Conservation (phyloP, 148 eudicot genomes). For the Linanthus parryae region DNA sequence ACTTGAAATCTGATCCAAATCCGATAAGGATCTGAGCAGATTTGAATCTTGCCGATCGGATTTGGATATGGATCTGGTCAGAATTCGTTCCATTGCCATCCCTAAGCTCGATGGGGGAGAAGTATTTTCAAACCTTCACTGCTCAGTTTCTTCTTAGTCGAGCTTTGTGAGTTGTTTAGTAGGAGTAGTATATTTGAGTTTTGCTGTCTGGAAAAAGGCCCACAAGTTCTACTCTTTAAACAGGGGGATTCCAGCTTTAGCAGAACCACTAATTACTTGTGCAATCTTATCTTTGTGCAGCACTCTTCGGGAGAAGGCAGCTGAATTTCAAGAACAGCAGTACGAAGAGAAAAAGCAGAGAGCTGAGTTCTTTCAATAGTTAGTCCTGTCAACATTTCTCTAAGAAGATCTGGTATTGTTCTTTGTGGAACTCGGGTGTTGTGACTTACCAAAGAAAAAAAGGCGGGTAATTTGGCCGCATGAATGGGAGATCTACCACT, state of each 20-base stretch:
- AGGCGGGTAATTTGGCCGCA: too few relatives aligned
- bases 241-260: background rate
- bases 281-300: constrained; percentile 27
- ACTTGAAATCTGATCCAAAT: too few relatives aligned
- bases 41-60: too few relatives aligned
- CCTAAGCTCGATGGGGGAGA: background rate
- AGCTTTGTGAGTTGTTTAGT: background rate
- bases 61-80: too few relatives aligned
- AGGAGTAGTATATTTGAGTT: too few relatives aligned
- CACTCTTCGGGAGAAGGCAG: constrained; percentile 12
- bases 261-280: background rate
- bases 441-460: too few relatives aligned
- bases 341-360: constrained; percentile 52
- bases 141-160: background rate
- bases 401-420: too few relatives aligned
- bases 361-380: constrained; percentile 55
- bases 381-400: constrained; percentile 59
- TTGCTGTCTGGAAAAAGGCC: background rate
- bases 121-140: background rate
- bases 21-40: too few relatives aligned
- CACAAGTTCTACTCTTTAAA: background rate
- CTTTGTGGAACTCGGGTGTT: too few relatives aligned
- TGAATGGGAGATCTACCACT: too few relatives aligned
- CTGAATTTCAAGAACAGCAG: constrained; percentile 37
- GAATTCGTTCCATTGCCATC: background rate